Base-by-base conservation (phyloP, 495 filamentous ascomycete genomes). In the Penicillium egyptiacum region DNA sequence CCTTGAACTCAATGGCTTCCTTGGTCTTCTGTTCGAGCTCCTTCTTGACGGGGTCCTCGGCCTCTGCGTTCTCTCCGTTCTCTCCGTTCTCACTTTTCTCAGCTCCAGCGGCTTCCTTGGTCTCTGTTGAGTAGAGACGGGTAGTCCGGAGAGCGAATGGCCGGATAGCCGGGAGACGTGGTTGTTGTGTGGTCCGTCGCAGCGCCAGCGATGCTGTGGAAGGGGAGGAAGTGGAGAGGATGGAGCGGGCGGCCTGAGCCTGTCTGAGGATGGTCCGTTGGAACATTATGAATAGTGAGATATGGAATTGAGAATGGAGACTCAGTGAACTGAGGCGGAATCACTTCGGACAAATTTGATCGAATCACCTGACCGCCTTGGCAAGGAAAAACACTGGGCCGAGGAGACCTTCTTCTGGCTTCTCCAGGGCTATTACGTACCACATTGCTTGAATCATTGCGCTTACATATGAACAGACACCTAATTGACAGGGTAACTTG, bases 1-100 rank as follows among this genome's bases (percentile, higher is more conserved):
- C 94, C 85, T 96, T 98, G 72, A 92, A 79, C 45, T 96, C 91
- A 59, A 88, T 74, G 33, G 85, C 81, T 68, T 98, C 92, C 70
- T 85, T 87, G 42, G 89, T 86, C 80, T 92, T 95, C 47, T 84
- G 80, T 71, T 96, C 91, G 9, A 96, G 71, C 79, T 96, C 86
- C 70, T 81, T 81, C 52, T 73, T 74, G 42, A 79, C 4, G 14
- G 75, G 66, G 35, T 84, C 74, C 53, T 83, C 76, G 6, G 68
- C 66, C 49, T 82, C 77, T 5, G 67, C 64, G 46, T 74, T 68
- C 55, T 75, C 69, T 25, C 66, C 73, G 47, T 82, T 76, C 49
- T 81, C 76, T 3, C 65, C 66, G 41, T 73, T 69, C 54, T 75
- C 68, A 19, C 65, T 59, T 39, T 73, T 68, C 55, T 75, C 68